Conservation (phyloP, 495 filamentous ascomycete genomes). For the Aspergillus bertholletiae region DNA sequence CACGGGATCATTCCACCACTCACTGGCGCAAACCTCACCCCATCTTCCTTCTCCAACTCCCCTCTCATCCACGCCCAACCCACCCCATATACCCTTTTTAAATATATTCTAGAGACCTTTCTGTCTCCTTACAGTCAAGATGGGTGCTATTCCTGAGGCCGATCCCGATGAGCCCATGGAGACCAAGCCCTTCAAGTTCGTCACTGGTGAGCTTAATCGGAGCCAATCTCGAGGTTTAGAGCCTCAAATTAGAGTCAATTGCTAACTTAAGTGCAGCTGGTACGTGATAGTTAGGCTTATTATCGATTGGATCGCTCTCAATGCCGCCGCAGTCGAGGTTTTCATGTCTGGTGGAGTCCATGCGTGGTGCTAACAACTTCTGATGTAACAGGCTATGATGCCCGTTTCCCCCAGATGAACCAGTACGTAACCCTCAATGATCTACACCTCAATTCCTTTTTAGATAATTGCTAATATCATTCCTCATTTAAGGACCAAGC, state of each 20-base stretch:
- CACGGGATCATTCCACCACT: conserved; percentile 27
- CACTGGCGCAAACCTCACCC: conserved; percentile 17
- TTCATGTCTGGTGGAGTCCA: conserved; percentile 14
- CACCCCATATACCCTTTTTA: conserved; percentile 13
- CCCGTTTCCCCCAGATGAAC: conserved; percentile 98
- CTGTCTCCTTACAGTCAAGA: conserved; percentile 28
- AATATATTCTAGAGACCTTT: conserved; percentile 22
- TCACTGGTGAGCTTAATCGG: conserved; percentile 74
- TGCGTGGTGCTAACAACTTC: conserved; percentile 31
- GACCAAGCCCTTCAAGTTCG: conserved; percentile 99
- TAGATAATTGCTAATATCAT: conserved; percentile 9
- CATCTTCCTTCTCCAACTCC: conserved; percentile 27
- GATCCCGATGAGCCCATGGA: conserved; percentile 81
- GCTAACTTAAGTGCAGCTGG: conserved; percentile 46
- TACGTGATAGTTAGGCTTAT: conserved; percentile 29
- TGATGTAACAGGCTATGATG: conserved; percentile 77
- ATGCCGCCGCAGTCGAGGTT: conserved; percentile 8
- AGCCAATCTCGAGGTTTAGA: conserved; percentile 20
- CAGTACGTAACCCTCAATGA: conserved; percentile 51
- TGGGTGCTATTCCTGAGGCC: conserved; percentile 62
- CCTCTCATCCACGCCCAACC: conserved; percentile 18
- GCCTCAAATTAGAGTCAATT: conserved; percentile 38
- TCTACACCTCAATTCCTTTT: neutral
- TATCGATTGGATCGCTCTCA: conserved; percentile 12
- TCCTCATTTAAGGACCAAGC: conserved; percentile 54